Conservation (phyloP, 2,329 filamentous ascomycete species). For the Pyrenochaeta sp. region DNA sequence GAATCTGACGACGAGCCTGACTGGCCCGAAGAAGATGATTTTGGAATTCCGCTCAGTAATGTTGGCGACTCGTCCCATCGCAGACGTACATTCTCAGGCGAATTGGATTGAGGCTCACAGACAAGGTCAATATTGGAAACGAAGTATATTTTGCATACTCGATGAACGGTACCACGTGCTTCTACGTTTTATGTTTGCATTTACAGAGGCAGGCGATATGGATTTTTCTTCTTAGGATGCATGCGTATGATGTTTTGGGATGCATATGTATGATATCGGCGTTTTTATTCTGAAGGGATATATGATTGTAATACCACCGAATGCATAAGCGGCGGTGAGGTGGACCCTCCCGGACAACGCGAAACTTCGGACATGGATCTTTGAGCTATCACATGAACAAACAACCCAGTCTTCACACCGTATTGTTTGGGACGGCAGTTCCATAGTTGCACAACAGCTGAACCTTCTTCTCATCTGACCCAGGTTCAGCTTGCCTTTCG, state of each 20-base stretch:
- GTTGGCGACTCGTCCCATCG: slow-evolving; percentile 31
- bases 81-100: slow-evolving; percentile 33
- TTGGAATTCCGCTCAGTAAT: slow-evolving; percentile 57
- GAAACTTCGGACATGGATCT: neutral
- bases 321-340: neutral
- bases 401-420: neutral
- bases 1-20: slow-evolving; percentile 63
- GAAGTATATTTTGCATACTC: slow-evolving; percentile 19
- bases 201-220: slow-evolving; percentile 28
- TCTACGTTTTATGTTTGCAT: slow-evolving; percentile 27
- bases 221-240: slow-evolving; percentile 18
- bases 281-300: slow-evolving; percentile 21
- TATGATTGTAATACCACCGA: slow-evolving; percentile 26
- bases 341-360: neutral
- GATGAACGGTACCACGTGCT: slow-evolving; percentile 29
- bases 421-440: neutral
- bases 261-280: slow-evolving; percentile 23
- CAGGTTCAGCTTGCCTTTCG: too few species aligned
- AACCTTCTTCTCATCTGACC: too few species aligned
- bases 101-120: slow-evolving; percentile 33
- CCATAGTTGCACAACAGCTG: neutral
- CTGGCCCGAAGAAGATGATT: slow-evolving; percentile 66
- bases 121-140: slow-evolving; percentile 6
- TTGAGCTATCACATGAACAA: neutral
- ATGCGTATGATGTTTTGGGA: slow-evolving; percentile 23